Conservation (phyloP, 2,329 filamentous ascomycete species). For the Cercospora sojina region DNA sequence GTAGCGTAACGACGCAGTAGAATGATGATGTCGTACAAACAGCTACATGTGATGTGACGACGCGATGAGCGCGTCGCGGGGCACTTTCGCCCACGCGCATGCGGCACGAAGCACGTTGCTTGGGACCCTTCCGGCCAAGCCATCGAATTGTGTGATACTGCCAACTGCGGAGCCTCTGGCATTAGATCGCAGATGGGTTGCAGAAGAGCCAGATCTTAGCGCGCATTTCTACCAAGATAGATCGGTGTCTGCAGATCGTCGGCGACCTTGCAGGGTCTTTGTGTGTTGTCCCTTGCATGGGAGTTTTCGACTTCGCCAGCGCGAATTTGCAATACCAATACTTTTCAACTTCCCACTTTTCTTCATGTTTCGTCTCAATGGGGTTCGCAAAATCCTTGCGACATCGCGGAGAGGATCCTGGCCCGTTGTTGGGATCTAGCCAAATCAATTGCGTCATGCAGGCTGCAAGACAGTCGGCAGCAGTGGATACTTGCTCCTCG, state of each 20-base stretch:
- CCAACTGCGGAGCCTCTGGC: constrained; percentile 5
- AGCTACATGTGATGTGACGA: constrained; percentile 8
- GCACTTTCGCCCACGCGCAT: constrained; percentile 7
- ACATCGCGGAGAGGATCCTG: not conserved
- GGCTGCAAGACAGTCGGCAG: constrained; percentile 1
- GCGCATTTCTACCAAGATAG: constrained; percentile 10
- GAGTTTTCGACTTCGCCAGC: not conserved
- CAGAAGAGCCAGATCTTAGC: constrained; percentile 19
- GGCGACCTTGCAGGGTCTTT: not conserved
- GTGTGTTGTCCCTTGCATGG: constrained; percentile 1
- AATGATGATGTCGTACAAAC: constrained; percentile 21
- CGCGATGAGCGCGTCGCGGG: constrained; percentile 18
- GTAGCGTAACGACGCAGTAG: constrained; percentile 11
- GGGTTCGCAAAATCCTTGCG: not conserved
- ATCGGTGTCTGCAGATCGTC: constrained; percentile 5
- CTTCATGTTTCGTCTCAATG: not conserved
- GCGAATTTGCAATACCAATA: not conserved
- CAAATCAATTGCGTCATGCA: constrained; percentile 11
- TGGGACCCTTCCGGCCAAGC: constrained; percentile 3
- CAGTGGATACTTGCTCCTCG: not conserved
- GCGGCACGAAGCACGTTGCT: constrained; percentile 9
- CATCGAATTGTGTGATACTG: not conserved
- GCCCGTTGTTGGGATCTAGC: not conserved
- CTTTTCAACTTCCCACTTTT: no score
- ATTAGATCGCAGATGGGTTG: not conserved